A percentile compares a stretch with the other conserved stretches of the same genome.
phyloP scores from a whole-genome alignment of 164 flowering plant genomes.

The Vitis labrusca region DNA sequence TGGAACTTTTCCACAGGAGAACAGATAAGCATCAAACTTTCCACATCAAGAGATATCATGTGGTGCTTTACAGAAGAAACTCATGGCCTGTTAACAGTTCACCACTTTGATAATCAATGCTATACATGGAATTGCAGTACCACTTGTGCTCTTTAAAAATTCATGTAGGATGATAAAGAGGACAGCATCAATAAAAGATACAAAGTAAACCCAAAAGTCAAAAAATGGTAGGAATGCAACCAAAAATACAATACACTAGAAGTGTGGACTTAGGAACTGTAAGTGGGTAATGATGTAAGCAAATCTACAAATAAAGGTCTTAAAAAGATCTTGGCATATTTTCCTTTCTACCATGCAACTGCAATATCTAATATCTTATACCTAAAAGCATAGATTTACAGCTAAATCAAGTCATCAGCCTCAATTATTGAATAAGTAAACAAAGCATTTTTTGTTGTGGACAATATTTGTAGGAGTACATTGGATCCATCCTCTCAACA shows the following conservation, averaged over 20 bases:
- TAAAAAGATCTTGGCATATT: constrained; percentile 10
- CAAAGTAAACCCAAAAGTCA: not conserved
- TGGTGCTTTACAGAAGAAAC: not conserved
- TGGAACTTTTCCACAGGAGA: not conserved
- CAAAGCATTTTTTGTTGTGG: not conserved
- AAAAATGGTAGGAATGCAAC: not conserved
- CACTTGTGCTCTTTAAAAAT: not conserved
- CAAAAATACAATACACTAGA: not conserved
- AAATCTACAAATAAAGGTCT: constrained; percentile 2
- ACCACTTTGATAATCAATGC: not conserved
- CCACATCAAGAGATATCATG: not conserved
- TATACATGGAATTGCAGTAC: not conserved
- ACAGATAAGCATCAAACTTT: constrained; percentile 1
- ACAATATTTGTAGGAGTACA: not conserved
- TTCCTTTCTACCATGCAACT: not conserved
- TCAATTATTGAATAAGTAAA: not conserved
- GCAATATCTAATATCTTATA: not conserved
- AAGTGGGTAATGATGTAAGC: constrained; percentile 16
- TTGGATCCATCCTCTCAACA: not conserved
- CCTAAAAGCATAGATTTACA: not conserved
- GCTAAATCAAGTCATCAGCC: not conserved
- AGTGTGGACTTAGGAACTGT: not conserved
- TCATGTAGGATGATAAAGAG: not conserved
- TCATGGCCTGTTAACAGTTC: not conserved
- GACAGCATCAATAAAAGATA: not conserved